A percentile compares a stretch with the other conserved stretches of the same genome.
phyloP scores from a whole-genome alignment of 2,329 filamentous ascomycete genomes.

The Chalaropsis thielavioides region DNA sequence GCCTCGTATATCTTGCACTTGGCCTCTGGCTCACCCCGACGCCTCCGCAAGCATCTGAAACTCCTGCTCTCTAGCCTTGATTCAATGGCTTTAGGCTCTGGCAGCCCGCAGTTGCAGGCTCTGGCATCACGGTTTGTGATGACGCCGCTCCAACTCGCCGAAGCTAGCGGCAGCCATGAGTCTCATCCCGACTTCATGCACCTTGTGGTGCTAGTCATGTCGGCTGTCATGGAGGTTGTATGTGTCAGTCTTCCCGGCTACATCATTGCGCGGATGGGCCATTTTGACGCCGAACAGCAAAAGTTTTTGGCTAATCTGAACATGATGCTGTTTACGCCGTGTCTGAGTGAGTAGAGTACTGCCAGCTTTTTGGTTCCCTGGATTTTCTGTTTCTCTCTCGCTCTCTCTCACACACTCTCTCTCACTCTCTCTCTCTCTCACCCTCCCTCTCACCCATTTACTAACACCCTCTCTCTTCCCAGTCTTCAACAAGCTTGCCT shows the following conservation, averaged over 20 bases:
- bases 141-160: background rate
- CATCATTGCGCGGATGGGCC: slow-evolving; percentile 73
- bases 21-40: background rate
- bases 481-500: slow-evolving; percentile 93
- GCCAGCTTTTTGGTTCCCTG: background rate
- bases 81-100: background rate
- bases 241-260: slow-evolving; percentile 92
- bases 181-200: slow-evolving; percentile 53
- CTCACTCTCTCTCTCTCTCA: background rate
- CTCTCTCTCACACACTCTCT: background rate
- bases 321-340: slow-evolving; percentile 90
- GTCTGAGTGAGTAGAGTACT: slow-evolving; percentile 59
- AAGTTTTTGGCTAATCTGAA: slow-evolving; percentile 96
- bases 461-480: background rate
- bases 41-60: background rate
- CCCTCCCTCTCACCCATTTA: background rate
- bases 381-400: no score
- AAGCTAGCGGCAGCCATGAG: slow-evolving; percentile 25
- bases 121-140: background rate
- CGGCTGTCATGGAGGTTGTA: slow-evolving; percentile 87
- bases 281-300: slow-evolving; percentile 91
- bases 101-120: background rate
- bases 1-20: background rate
- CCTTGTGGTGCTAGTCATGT: slow-evolving; percentile 72
- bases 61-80: background rate